These are phyloP conservation scores for Backusella tuberculispora DNA, from an alignment of 192 early-diverging fungal genomes.

Conservation along the genomic window DNA sequence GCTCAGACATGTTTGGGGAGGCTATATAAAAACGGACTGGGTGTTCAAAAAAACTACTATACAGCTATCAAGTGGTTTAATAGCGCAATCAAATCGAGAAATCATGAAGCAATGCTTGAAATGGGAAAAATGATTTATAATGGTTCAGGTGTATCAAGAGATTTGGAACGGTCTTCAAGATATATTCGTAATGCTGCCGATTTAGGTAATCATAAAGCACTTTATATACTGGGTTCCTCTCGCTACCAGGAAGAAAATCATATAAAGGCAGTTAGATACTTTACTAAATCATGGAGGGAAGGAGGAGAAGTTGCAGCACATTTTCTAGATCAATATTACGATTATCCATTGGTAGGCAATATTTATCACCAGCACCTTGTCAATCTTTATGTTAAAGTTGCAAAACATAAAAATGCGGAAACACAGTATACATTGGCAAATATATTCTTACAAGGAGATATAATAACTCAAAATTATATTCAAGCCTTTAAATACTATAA, in stretches of 20 bases:
- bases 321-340: background rate
- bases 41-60: background rate
- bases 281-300: background rate
- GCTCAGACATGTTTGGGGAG: background rate
- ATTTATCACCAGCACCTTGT: background rate
- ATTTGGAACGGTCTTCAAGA: background rate
- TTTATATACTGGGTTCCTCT: background rate
- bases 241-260: background rate
- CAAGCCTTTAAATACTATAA: conserved; percentile 4
- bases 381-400: background rate
- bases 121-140: background rate
- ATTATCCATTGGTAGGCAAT: background rate
- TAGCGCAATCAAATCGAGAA: background rate
- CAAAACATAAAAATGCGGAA: background rate
- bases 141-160: background rate
- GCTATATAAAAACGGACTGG: background rate
- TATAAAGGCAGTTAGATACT: background rate
- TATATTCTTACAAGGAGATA: background rate
- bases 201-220: background rate
- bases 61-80: background rate
- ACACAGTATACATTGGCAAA: background rate
- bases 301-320: background rate
- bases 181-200: background rate
- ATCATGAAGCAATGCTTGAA: conserved; percentile 7
- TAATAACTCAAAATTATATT: background rate